A percentile compares a stretch with the other conserved stretches of the same genome.
These are phyloP conservation scores for Pseudonitzschia multistriata DNA, from an alignment of 108 stramenopile species.

Conservation along the genomic window DNA sequence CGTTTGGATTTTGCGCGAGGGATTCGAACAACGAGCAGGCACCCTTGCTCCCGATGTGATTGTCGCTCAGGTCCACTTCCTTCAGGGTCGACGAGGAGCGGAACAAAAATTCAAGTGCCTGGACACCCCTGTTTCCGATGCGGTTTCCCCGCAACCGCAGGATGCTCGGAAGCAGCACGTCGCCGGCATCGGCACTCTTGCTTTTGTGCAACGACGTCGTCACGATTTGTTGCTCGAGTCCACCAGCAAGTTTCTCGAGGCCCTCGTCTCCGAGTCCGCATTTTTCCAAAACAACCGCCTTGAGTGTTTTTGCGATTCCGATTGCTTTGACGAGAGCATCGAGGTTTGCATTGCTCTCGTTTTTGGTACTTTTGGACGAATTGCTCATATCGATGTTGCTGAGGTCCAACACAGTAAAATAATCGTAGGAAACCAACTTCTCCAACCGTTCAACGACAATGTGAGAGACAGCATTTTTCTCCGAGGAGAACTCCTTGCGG, in stretches of 20 bases:
- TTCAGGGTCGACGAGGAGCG: conserved; percentile 18
- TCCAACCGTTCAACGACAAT: conserved; percentile 35
- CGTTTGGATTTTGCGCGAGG: conserved; percentile 34
- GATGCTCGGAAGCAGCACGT: background rate
- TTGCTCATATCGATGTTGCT: conserved; percentile 24
- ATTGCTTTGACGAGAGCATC: conserved; percentile 29
- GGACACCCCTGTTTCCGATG: conserved; percentile 45
- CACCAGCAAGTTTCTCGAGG: conserved; percentile 21
- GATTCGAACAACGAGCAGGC: conserved; percentile 26
- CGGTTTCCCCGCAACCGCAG: conserved; percentile 21
- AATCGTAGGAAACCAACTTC: conserved; percentile 22
- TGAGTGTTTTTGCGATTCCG: conserved; percentile 23
- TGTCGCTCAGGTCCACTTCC: conserved; percentile 39
- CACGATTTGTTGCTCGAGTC: conserved; percentile 3
- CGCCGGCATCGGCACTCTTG: conserved; percentile 13
- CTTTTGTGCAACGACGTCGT: background rate
- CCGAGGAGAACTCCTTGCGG: background rate
- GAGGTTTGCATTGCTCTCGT: too few species aligned
- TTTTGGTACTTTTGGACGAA: background rate
- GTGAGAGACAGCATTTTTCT: conserved; percentile 17
- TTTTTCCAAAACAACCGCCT: conserved; percentile 26
- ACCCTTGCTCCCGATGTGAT: conserved; percentile 36
- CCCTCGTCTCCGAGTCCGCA: conserved; percentile 35
- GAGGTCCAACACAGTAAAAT: conserved; percentile 33
- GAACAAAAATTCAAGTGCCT: conserved; percentile 24